A percentile compares a stretch with the other conserved stretches of the same genome.
Evolutionary conservation across 139 green algal species (phyloP).

Genomic region (Chlorella sp.): DNA sequence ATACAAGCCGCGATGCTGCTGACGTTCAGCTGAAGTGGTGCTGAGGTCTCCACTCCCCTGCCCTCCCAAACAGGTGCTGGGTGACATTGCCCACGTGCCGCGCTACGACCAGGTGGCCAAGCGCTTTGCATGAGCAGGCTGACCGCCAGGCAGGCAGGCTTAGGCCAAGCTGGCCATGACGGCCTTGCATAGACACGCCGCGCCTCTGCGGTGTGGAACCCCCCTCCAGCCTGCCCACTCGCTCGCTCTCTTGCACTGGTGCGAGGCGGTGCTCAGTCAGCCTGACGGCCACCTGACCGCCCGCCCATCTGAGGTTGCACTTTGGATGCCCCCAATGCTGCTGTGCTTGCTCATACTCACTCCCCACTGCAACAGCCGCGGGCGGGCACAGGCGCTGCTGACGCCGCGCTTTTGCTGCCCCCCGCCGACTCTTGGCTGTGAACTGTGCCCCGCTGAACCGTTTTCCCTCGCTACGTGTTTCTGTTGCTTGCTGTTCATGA

Average conservation of each 20-base stretch:
- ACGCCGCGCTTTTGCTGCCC: background rate
- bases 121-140: constrained; percentile 40
- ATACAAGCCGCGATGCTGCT: no score
- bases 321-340: no score
- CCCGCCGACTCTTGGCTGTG: background rate
- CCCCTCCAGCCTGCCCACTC: background rate
- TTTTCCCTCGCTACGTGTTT: background rate
- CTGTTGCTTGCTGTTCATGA: background rate
- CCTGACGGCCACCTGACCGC: no score
- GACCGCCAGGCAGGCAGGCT: no score
- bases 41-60: no score
- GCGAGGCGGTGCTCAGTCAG: no score
- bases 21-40: no score
- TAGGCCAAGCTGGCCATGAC: background rate
- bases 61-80: constrained; percentile 19
- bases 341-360: no score
- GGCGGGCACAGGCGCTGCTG: background rate
- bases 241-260: background rate
- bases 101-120: constrained; percentile 56
- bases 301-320: no score
- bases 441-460: background rate
- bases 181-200: no score
- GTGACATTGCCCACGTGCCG: constrained; percentile 61
- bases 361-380: background rate
- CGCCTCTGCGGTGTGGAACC: no score